A percentile compares a stretch with the other conserved stretches of the same genome.
phyloP scores from a whole-genome alignment of 2,329 filamentous ascomycete species.

The Coleophoma cylindrospora region DNA sequence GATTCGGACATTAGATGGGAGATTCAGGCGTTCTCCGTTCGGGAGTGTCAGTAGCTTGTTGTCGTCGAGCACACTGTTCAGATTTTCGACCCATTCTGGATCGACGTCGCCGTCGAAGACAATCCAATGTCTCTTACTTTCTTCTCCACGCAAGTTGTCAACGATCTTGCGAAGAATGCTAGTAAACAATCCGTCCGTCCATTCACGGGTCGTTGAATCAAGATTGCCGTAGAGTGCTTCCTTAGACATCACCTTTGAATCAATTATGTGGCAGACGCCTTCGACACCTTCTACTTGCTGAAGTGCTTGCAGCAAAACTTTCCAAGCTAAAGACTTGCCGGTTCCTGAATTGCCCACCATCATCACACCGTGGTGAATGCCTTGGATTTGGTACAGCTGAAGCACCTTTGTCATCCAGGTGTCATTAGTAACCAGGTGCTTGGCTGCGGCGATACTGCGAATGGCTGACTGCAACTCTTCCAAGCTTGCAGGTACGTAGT shows the following conservation, averaged over 20 bases:
- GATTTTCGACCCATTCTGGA: constrained; percentile 98
- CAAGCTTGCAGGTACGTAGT: constrained; percentile 87
- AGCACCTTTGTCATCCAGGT: constrained; percentile 97
- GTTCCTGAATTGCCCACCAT: constrained; percentile 99
- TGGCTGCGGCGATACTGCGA: constrained; percentile 73
- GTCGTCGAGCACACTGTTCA: constrained; percentile 99
- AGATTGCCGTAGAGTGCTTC: constrained; percentile 94
- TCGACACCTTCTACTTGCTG: constrained; percentile 89
- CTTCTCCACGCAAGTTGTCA: constrained; percentile 95
- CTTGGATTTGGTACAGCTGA: constrained; percentile 96
- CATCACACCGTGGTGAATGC: constrained; percentile 99
- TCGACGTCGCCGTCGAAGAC: constrained; percentile 99
- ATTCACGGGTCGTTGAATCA: constrained; percentile 94
- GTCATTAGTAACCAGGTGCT: constrained; percentile 84
- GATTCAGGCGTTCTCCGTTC: constrained; percentile 94
- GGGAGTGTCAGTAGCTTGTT: constrained; percentile 97
- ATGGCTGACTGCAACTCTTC: constrained; percentile 77
- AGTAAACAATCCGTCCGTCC: constrained; percentile 98
- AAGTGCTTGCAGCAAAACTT: constrained; percentile 81
- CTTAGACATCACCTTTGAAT: constrained; percentile 99
- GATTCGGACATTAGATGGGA: constrained; percentile 92
- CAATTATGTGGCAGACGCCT: constrained; percentile 94
- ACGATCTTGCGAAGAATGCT: constrained; percentile 98
- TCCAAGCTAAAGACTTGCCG: constrained; percentile 95
- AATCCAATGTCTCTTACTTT: constrained; percentile 97